phyloP scores from a whole-genome alignment of 1,284 basidiomycete species.

The Takashimella koratensis region DNA sequence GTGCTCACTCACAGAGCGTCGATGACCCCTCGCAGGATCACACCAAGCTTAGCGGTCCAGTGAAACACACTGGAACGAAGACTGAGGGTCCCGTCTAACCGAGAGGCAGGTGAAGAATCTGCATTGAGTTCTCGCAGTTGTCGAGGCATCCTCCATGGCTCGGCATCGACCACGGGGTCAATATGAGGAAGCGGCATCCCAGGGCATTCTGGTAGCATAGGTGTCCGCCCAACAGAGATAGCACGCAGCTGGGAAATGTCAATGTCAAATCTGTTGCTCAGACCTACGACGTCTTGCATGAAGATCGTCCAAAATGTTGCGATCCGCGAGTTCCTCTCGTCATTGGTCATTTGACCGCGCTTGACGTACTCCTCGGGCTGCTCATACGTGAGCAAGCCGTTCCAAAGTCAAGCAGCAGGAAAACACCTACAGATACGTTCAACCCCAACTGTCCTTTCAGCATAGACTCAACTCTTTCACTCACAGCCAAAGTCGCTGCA shows the following conservation, averaged over 20 bases:
- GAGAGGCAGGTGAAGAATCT: not conserved
- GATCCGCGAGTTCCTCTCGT: slow-evolving; percentile 16
- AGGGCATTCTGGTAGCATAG: slow-evolving; percentile 7
- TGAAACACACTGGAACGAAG: slow-evolving; percentile 21
- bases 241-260: slow-evolving; percentile 16
- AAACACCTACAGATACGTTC: too few species aligned
- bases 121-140: not conserved
- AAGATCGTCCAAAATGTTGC: slow-evolving; percentile 22
- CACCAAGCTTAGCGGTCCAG: slow-evolving; percentile 16
- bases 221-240: slow-evolving; percentile 18
- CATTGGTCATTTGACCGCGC: slow-evolving; percentile 14
- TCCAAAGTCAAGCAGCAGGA: too few species aligned
- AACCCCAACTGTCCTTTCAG: too few species aligned
- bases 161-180: slow-evolving; percentile 9
- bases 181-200: slow-evolving; percentile 7
- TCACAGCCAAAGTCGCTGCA: slow-evolving; percentile 17
- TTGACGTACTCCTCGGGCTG: slow-evolving; percentile 8
- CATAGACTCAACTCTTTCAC: too few species aligned
- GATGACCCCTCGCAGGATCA: slow-evolving; percentile 11
- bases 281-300: slow-evolving; percentile 14
- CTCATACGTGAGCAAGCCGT: too few species aligned
- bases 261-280: not conserved
- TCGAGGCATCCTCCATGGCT: slow-evolving; percentile 7
- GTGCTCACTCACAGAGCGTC: slow-evolving; percentile 10
- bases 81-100: slow-evolving; percentile 10